These are phyloP conservation scores for Fonsecaea monophora DNA, from an alignment of 2,329 filamentous ascomycete genomes.

Conservation along the genomic window DNA sequence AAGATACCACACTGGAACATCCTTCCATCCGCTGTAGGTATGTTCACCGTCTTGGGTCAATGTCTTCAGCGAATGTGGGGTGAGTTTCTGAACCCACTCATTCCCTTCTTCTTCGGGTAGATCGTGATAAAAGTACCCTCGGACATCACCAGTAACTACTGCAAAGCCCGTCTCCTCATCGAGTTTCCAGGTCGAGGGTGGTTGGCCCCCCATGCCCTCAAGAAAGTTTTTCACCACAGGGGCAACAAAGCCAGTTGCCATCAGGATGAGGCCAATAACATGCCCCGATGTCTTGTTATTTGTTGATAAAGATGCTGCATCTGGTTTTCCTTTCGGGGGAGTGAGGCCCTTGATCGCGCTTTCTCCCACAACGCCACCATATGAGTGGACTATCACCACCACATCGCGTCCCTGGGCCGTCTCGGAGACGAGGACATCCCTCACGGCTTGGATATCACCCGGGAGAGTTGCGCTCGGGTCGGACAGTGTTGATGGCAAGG, in stretches of 20 bases:
- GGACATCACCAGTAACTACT: slow-evolving; percentile 47
- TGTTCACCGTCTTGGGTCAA: slow-evolving; percentile 56
- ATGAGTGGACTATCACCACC: slow-evolving; percentile 58
- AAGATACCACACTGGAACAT: slow-evolving; percentile 58
- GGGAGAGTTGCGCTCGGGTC: slow-evolving; percentile 49
- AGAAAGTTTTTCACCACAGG: slow-evolving; percentile 52
- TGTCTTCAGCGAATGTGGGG: slow-evolving; percentile 52
- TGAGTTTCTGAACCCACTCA: slow-evolving; percentile 53
- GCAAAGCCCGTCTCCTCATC: slow-evolving; percentile 53
- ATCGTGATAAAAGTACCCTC: slow-evolving; percentile 60
- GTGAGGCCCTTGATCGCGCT: slow-evolving; percentile 57
- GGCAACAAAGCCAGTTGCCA: slow-evolving; percentile 54
- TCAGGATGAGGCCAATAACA: slow-evolving; percentile 55
- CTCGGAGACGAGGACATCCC: slow-evolving; percentile 47
- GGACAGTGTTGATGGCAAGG: slow-evolving; percentile 50
- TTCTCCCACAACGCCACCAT: slow-evolving; percentile 56
- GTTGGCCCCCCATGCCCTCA: slow-evolving; percentile 50
- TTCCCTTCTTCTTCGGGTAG: slow-evolving; percentile 53
- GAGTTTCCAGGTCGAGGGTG: slow-evolving; percentile 52
- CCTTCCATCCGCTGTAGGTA: slow-evolving; percentile 56
- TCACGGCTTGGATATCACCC: slow-evolving; percentile 52
- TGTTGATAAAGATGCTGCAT: slow-evolving; percentile 17
- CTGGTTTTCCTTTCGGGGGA: slow-evolving; percentile 26
- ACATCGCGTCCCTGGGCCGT: slow-evolving; percentile 51
- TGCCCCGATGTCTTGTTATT: slow-evolving; percentile 42